Evolutionary conservation across 495 filamentous ascomycete species (phyloP).

Genomic region (Penicillium herquei): DNA sequence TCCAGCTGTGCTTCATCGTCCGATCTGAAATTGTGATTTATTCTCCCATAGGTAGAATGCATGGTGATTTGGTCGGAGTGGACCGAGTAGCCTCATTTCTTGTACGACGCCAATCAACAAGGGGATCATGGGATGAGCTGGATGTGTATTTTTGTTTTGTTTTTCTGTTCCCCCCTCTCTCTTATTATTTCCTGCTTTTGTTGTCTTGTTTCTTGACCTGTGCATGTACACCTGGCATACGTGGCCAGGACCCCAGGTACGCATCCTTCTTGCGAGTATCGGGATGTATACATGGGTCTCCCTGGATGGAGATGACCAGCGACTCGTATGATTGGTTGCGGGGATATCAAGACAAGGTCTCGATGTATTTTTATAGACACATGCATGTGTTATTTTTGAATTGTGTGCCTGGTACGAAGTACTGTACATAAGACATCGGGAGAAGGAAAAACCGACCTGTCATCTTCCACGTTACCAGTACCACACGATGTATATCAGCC

Average conservation of each 20-base stretch:
- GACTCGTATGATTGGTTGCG: conserved; percentile 9
- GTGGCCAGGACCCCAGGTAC: conserved; percentile 24
- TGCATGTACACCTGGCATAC: conserved; percentile 9
- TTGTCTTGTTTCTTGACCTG: too few relatives aligned
- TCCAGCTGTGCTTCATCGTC: conserved; percentile 6
- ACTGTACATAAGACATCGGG: background rate
- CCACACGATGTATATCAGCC: background rate
- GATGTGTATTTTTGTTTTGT: background rate
- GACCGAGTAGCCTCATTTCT: conserved; percentile 15
- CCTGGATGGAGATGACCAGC: conserved; percentile 5
- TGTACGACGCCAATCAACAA: background rate
- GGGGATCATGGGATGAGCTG: background rate
- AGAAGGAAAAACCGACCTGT: background rate
- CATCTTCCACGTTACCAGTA: background rate
- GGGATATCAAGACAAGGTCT: too few relatives aligned
- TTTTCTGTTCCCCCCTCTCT: too few relatives aligned
- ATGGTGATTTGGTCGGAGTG: conserved; percentile 5
- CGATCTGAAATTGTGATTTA: conserved; percentile 6
- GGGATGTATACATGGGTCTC: conserved; percentile 24
- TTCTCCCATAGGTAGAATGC: background rate
- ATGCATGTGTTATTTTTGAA: too few relatives aligned
- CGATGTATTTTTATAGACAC: too few relatives aligned
- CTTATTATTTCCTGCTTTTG: too few relatives aligned
- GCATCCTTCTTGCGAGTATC: conserved; percentile 3
- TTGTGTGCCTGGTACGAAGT: too few relatives aligned